Evolutionary conservation across 2,329 filamentous ascomycete genomes (phyloP).

Genomic region (Fusarium kyushuense): DNA sequence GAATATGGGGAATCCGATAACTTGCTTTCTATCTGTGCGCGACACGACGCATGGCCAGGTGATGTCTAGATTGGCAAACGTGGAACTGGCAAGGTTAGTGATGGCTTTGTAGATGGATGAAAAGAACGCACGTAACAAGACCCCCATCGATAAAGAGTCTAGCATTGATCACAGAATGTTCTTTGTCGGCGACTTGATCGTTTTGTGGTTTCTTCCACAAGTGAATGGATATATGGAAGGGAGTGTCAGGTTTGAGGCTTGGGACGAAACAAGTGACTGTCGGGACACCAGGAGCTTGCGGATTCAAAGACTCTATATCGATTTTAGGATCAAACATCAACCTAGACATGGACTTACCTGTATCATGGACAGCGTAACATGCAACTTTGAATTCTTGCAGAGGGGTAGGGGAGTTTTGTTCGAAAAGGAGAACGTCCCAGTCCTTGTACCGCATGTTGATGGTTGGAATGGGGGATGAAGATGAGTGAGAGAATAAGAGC

Average conservation of each 20-base stretch:
- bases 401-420: constrained; percentile 73
- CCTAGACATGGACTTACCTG: constrained; percentile 50
- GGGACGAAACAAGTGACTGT: constrained; percentile 79
- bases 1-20: constrained; percentile 79
- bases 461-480: constrained; percentile 38
- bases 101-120: not conserved
- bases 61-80: constrained; percentile 64
- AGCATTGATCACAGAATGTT: constrained; percentile 72
- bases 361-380: constrained; percentile 75
- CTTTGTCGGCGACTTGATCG: constrained; percentile 69
- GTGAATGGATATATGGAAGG: constrained; percentile 81
- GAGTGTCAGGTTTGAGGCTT: constrained; percentile 66
- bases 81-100: constrained; percentile 58
- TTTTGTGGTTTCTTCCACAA: constrained; percentile 76
- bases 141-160: constrained; percentile 77
- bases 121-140: constrained; percentile 65
- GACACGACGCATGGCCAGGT: constrained; percentile 63
- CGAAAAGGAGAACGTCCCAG: constrained; percentile 89
- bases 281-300: constrained; percentile 66
- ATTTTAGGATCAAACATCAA: not conserved
- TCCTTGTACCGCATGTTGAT: constrained; percentile 81
- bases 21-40: constrained; percentile 66
- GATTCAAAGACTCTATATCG: constrained; percentile 63
- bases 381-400: constrained; percentile 85
- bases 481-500: not conserved